Evolutionary conservation across 805 yeast genomes (phyloP).

Genomic region (Torulaspora franciscae): DNA sequence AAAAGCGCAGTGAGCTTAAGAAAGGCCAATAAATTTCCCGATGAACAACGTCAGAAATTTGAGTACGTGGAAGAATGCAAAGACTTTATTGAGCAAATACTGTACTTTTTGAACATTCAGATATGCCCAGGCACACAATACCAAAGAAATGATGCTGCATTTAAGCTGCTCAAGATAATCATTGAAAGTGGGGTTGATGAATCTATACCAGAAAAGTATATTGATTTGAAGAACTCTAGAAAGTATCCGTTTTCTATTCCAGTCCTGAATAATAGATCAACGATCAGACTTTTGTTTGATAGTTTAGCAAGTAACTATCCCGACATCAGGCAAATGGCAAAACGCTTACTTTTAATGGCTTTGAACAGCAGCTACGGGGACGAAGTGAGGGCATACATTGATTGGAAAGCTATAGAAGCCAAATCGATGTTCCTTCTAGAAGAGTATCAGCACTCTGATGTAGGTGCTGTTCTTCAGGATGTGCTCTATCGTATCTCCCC

Average conservation of each 20-base stretch:
- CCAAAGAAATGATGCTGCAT: constrained; percentile 47
- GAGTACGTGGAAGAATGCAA: constrained; percentile 34
- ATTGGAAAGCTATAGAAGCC: constrained; percentile 13
- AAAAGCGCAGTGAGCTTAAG: constrained; percentile 47
- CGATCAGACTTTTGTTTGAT: constrained; percentile 51
- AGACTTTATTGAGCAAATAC: constrained; percentile 41
- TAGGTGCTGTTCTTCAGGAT: constrained; percentile 66
- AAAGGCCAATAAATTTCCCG: constrained; percentile 36
- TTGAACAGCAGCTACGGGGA: constrained; percentile 17
- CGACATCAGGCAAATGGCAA: constrained; percentile 60
- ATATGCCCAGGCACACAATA: constrained; percentile 55
- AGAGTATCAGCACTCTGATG: constrained; percentile 59
- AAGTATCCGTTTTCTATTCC: constrained; percentile 46
- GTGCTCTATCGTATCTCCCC: constrained; percentile 41
- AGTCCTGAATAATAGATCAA: constrained; percentile 37
- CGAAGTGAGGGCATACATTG: constrained; percentile 1
- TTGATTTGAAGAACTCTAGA: constrained; percentile 43
- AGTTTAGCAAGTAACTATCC: constrained; percentile 67
- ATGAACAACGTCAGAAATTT: constrained; percentile 36
- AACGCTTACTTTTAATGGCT: constrained; percentile 41
- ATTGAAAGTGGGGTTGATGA: constrained; percentile 55
- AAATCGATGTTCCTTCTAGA: constrained; percentile 41
- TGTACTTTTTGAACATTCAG: constrained; percentile 37
- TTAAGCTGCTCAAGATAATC: constrained; percentile 44
- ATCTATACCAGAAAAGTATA: constrained; percentile 35